phyloP scores from a whole-genome alignment of 352 stramenopile species.

The Detonula confervacea region DNA sequence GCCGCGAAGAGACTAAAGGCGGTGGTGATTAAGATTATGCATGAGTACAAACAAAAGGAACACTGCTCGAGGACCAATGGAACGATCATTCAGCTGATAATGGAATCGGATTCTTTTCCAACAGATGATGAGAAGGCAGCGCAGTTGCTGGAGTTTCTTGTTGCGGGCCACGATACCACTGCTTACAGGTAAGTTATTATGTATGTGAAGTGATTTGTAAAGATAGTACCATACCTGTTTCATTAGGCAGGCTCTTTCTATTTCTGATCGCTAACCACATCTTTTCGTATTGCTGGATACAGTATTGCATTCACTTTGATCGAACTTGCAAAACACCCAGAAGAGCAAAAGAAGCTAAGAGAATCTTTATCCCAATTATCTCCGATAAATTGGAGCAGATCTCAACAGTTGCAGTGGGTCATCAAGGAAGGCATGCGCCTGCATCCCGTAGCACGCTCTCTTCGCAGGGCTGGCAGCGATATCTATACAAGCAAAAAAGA shows the following conservation, averaged over 20 bases:
- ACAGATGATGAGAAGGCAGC: conserved; percentile 40
- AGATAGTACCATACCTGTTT: too few relatives aligned
- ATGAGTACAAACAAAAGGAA: conserved; percentile 26
- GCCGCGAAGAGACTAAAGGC: conserved; percentile 27
- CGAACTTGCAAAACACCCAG: conserved; percentile 50
- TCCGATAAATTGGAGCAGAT: conserved; percentile 8
- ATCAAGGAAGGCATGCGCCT: conserved; percentile 62
- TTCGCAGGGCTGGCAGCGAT: conserved; percentile 24
- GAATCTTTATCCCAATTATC: conserved; percentile 26
- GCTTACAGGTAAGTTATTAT: too few relatives aligned
- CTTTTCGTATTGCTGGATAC: too few relatives aligned
- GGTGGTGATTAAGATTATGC: conserved; percentile 46
- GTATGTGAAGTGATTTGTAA: too few relatives aligned
- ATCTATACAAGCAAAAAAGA: conserved; percentile 35
- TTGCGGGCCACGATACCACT: conserved; percentile 62
- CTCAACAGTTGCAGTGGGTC: conserved; percentile 36
- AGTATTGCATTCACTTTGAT: conserved; percentile 51
- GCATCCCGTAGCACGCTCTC: conserved; percentile 37
- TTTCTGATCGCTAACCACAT: too few relatives aligned
- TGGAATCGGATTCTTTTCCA: conserved; percentile 36
- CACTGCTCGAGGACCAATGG: neutral
- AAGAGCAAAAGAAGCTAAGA: conserved; percentile 23
- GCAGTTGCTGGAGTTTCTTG: conserved; percentile 52
- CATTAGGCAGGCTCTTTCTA: too few relatives aligned
- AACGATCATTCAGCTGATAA: conserved; percentile 51